Evolutionary conservation across 345 rosid genomes (phyloP).

Genomic region (Salix viminalis): DNA sequence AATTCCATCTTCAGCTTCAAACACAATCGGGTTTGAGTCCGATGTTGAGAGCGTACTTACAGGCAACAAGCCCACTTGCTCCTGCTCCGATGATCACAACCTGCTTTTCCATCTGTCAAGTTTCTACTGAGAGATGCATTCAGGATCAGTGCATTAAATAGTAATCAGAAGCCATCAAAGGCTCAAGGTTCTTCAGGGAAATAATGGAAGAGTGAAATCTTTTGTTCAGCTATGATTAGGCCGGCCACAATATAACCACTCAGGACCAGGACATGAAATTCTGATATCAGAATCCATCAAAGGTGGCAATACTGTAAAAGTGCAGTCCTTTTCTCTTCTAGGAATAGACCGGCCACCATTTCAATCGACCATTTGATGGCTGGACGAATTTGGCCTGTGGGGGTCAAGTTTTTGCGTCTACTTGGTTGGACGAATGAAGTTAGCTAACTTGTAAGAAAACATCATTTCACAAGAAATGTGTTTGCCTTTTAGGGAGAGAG

Average conservation of each 20-base stretch:
- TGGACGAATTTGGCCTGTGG: neutral
- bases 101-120: conserved; percentile 25
- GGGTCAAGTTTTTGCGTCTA: neutral
- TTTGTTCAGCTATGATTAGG: neutral
- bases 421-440: no score
- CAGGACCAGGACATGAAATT: neutral
- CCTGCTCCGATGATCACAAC: conserved; percentile 41
- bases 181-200: neutral
- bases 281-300: neutral
- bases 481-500: no score
- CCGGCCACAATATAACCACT: neutral
- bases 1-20: conserved; percentile 26
- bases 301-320: no score
- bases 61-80: conserved; percentile 43
- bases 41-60: conserved; percentile 24
- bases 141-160: neutral
- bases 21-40: conserved; percentile 34
- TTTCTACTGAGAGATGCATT: neutral
- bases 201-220: no score
- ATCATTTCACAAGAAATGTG: no score
- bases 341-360: neutral
- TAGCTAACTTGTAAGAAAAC: no score
- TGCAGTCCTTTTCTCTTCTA: no score
- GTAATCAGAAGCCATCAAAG: neutral
- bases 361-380: neutral